Percentiles rank a stretch among this genome's conserved stretches.
Conservation (phyloP, 2,329 filamentous ascomycete species). For the Xylariaceae sp. region DNA sequence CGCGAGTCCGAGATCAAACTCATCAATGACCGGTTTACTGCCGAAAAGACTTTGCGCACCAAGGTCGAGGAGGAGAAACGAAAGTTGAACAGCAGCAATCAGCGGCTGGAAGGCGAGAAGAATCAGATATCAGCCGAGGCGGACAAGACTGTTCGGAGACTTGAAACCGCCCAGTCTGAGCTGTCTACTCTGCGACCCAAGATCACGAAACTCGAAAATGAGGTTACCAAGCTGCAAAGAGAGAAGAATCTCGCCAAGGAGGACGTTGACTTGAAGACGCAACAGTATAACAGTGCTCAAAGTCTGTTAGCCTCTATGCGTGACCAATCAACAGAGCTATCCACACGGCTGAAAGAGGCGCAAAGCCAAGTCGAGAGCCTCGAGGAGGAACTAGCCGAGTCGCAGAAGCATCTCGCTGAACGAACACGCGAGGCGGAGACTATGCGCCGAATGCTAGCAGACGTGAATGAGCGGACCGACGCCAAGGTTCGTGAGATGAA, state of each 20-base stretch:
- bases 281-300: constrained; percentile 81
- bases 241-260: constrained; percentile 67
- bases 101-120: constrained; percentile 72
- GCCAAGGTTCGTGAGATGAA: constrained; percentile 81
- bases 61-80: constrained; percentile 76
- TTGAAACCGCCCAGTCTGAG: constrained; percentile 68
- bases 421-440: constrained; percentile 89
- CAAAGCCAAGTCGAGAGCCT: constrained; percentile 75
- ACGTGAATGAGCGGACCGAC: constrained; percentile 80
- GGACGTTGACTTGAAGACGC: constrained; percentile 76
- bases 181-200: constrained; percentile 58
- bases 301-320: constrained; percentile 86
- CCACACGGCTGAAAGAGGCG: constrained; percentile 85
- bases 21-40: constrained; percentile 71
- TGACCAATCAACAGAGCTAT: constrained; percentile 82
- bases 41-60: constrained; percentile 65
- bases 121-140: constrained; percentile 68
- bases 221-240: constrained; percentile 60
- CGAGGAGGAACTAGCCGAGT: constrained; percentile 87
- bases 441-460: constrained; percentile 82
- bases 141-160: constrained; percentile 66
- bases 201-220: constrained; percentile 65
- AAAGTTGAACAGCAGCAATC: constrained; percentile 68
- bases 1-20: constrained; percentile 73
- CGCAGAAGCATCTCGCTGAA: constrained; percentile 79